Evolutionary conservation across 805 yeast genomes (phyloP), one percentile per base, ranked within the genome.

Genomic region (Nakazawaea anatomiae): DNA sequence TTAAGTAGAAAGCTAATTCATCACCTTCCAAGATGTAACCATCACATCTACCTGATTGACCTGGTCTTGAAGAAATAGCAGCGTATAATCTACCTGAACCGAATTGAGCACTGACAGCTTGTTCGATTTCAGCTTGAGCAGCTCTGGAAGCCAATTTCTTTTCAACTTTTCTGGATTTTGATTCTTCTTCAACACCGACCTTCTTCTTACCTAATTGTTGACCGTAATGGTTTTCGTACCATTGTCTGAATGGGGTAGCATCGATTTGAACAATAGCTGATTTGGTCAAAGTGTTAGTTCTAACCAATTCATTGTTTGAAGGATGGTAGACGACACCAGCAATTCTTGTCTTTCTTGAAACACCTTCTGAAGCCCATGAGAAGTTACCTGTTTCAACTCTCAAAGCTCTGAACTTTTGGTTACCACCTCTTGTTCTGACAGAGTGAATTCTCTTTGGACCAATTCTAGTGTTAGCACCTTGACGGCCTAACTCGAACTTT

Each of bases 11-110:
- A 76, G 98, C 98, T 79, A 94, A 89, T 83, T 94, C 99, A 77
- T 94, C 99, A 81, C 99, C 99, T 85, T 94, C 99, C 76, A 94
- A 88, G 80, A 94, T 87, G 95, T 94, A 94, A 80, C 99, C 99
- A 77, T 94, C 99, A 81, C 90, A 86, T 83, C 99, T 95, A 79
- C 99, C 99, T 65, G 96, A 87, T 85, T 94, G 99, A 79, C 99
- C 99, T 76, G 99, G 99, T 85, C 99, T 90, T 55, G 99, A 94
- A 64, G 99, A 90, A 74, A 94, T 89, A 76, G 82, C 83, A 76
- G 99, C 99, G 84, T 94, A 94, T 71, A 94, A 87, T 81, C 92
- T 91, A 84, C 99, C 99, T 67, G 98, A 90, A 76, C 86, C 85
- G 87, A 94, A 94, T 83, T 94, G 99, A 70, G 92, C 72, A 72